Evolutionary conservation across 768 basidiomycete species (phyloP).

Genomic region (Mycena galericulata): DNA sequence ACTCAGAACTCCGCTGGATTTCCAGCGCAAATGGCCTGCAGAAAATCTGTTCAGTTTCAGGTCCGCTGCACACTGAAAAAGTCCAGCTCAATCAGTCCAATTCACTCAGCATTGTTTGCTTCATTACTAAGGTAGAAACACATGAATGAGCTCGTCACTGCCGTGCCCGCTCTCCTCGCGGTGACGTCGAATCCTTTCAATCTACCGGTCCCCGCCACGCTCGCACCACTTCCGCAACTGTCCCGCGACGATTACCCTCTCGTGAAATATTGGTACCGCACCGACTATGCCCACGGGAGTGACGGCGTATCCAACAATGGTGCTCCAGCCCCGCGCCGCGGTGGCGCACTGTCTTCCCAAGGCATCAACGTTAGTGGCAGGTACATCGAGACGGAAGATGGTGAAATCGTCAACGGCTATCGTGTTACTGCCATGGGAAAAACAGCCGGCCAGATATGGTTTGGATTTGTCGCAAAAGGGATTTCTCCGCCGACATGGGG

Average conservation of each 20-base stretch:
- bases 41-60: too few relatives aligned
- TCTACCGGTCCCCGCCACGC: neutral
- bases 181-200: slow-evolving; percentile 15
- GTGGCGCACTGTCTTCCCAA: neutral
- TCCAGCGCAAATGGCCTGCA: too few relatives aligned
- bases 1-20: too few relatives aligned
- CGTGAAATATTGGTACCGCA: neutral
- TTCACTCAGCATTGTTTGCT: too few relatives aligned
- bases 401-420: neutral
- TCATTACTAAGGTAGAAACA: too few relatives aligned
- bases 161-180: slow-evolving; percentile 7
- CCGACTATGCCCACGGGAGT: neutral
- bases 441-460: neutral
- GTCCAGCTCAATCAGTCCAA: too few relatives aligned
- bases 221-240: neutral
- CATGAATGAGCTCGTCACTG: slow-evolving; percentile 2
- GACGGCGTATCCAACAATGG: neutral
- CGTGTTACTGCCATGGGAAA: neutral
- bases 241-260: neutral
- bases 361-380: neutral
- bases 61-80: too few relatives aligned
- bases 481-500: slow-evolving; percentile 13
- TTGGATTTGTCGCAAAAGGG: neutral
- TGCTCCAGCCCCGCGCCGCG: neutral
- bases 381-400: neutral